These are phyloP conservation scores for Magnaporthales sp. DNA, from an alignment of 2,329 filamentous ascomycete species.

Conservation along the genomic window DNA sequence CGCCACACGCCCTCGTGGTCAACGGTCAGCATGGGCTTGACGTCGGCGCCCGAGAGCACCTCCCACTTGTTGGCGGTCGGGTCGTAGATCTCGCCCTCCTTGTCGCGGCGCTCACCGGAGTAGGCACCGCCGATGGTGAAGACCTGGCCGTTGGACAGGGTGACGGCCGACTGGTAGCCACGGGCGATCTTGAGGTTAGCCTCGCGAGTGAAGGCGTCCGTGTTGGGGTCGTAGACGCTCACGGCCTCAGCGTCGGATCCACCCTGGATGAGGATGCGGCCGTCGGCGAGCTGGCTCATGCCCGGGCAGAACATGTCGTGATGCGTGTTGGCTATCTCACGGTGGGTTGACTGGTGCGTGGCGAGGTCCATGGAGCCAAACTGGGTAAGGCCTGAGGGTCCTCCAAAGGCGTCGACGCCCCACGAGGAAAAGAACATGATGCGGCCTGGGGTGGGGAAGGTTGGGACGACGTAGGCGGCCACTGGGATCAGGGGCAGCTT, in stretches of 20 bases:
- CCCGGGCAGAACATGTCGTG: conserved; percentile 44
- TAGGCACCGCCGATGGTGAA: conserved; percentile 44
- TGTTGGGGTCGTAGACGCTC: conserved; percentile 27
- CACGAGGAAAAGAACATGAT: conserved; percentile 17
- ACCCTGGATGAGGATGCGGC: conserved; percentile 36
- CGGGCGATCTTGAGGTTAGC: conserved; percentile 23
- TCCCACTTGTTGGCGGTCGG: conserved; percentile 32
- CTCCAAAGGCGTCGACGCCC: conserved; percentile 16
- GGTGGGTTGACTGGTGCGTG: conserved; percentile 37
- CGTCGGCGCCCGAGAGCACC: conserved; percentile 25
- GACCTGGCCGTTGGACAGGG: conserved; percentile 33
- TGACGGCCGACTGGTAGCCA: conserved; percentile 34
- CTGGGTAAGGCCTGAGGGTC: conserved; percentile 52
- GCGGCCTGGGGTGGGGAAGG: conserved; percentile 14
- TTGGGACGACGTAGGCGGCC: conserved; percentile 18
- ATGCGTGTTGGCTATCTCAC: conserved; percentile 17
- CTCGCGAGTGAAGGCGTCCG: conserved; percentile 7
- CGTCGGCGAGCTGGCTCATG: conserved; percentile 32
- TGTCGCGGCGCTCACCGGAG: conserved; percentile 31
- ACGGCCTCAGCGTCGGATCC: conserved; percentile 33
- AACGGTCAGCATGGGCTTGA: conserved; percentile 35
- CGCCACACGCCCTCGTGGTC: conserved; percentile 34
- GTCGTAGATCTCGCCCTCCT: conserved; percentile 36
- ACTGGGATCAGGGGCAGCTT: conserved; percentile 18
- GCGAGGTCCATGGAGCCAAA: conserved; percentile 88